Conservation (phyloP, 1,284 basidiomycete genomes). For the Malassezia obtusa region DNA sequence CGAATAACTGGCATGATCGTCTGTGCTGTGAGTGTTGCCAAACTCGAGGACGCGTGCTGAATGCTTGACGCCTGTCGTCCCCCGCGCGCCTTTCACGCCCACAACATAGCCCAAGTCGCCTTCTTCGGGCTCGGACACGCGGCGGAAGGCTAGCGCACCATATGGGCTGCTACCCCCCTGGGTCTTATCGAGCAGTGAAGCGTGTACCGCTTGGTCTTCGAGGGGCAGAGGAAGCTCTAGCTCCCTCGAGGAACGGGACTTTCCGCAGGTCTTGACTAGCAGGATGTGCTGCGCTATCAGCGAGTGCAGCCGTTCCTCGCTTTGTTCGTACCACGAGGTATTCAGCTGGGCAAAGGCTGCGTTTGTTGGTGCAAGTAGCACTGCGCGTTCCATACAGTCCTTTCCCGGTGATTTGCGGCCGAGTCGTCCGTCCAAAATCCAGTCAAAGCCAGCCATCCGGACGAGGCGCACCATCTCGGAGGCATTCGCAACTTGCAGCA, state of each 20-base stretch:
- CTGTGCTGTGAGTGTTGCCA: constrained; percentile 61
- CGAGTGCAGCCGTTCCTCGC: constrained; percentile 52
- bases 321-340: constrained; percentile 62
- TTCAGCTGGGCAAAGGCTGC: constrained; percentile 83
- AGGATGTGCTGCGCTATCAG: constrained; percentile 86
- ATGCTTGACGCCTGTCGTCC: constrained; percentile 58
- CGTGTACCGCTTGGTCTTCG: constrained; percentile 9
- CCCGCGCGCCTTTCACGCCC: constrained; percentile 81
- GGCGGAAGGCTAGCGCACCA: constrained; percentile 33
- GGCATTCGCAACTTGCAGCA: background rate
- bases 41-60: constrained; percentile 68
- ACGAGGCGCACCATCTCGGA: constrained; percentile 2
- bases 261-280: constrained; percentile 51
- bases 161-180: constrained; percentile 29
- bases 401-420: background rate
- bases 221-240: background rate
- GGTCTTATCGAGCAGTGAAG: constrained; percentile 27
- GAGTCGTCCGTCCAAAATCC: constrained; percentile 1
- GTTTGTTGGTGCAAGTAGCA: constrained; percentile 75
- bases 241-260: background rate
- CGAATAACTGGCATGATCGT: constrained; percentile 16
- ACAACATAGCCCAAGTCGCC: constrained; percentile 60
- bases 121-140: constrained; percentile 3
- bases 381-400: background rate
- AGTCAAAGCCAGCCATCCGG: constrained; percentile 5